phyloP scores from a whole-genome alignment of 2,329 filamentous ascomycete genomes.

The Phialophora chinensis region DNA sequence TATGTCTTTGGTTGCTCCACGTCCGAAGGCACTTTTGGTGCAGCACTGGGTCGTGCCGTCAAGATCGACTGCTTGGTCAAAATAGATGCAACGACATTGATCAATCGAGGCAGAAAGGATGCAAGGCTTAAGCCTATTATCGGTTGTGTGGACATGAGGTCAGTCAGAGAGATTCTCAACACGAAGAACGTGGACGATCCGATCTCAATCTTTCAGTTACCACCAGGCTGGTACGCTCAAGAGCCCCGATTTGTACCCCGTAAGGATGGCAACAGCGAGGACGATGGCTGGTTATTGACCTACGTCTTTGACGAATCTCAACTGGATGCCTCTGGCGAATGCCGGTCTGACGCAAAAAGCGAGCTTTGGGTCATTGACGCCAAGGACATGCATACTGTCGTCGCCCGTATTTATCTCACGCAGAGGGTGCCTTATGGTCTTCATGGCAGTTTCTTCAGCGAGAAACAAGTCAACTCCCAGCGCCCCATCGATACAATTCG shows the following conservation, averaged over 20 bases:
- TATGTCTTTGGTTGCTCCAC: constrained; percentile 74
- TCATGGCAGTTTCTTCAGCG: constrained; percentile 67
- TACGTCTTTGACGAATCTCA: constrained; percentile 75
- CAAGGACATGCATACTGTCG: constrained; percentile 64
- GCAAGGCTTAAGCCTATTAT: constrained; percentile 56
- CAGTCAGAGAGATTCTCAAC: constrained; percentile 59
- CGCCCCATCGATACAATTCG: constrained; percentile 46
- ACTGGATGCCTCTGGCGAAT: constrained; percentile 59
- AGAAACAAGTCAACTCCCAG: constrained; percentile 60
- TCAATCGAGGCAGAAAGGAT: constrained; percentile 57
- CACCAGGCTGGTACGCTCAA: constrained; percentile 67
- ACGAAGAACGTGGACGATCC: constrained; percentile 57
- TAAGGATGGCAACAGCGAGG: constrained; percentile 54
- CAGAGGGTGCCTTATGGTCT: constrained; percentile 73
- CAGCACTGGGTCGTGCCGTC: constrained; percentile 66
- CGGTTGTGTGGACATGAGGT: constrained; percentile 67
- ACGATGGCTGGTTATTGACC: constrained; percentile 70
- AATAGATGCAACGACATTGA: constrained; percentile 61
- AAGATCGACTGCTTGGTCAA: constrained; percentile 72
- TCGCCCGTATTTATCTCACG: constrained; percentile 65
- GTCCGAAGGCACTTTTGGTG: constrained; percentile 61
- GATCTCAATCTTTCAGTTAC: constrained; percentile 67
- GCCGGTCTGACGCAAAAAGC: constrained; percentile 54
- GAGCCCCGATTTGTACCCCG: constrained; percentile 70
- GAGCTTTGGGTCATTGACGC: constrained; percentile 75